A percentile compares a stretch with the other conserved stretches of the same genome.
Evolutionary conservation across 73 alveolate genomes (phyloP).

Genomic region (Paraurostyla sp.): DNA sequence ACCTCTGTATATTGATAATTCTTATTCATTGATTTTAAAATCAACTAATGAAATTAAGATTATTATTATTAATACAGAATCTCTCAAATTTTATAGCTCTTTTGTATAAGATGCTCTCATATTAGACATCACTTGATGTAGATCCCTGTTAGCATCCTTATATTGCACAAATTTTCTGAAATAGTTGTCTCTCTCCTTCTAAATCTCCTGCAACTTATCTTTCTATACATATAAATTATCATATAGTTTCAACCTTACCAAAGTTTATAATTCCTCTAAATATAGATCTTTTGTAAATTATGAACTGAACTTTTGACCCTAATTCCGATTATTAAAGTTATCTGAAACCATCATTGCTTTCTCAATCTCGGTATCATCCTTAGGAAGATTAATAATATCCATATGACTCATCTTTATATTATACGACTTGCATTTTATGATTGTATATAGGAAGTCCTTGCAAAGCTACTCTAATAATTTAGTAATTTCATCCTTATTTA

Average conservation of each 20-base stretch:
- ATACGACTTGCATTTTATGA: background rate
- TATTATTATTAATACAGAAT: background rate
- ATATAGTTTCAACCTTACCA: background rate
- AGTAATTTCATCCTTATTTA: constrained; percentile 29
- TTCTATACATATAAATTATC: background rate
- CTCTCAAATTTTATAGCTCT: constrained; percentile 42
- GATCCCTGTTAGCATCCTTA: background rate
- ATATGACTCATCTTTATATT: constrained; percentile 19
- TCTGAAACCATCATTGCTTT: background rate
- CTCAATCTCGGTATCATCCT: constrained; percentile 21
- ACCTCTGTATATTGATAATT: constrained; percentile 18
- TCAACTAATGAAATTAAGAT: background rate
- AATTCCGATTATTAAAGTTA: no score
- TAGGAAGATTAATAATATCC: constrained; percentile 28
- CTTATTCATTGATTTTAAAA: background rate
- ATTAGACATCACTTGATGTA: background rate
- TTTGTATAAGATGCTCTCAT: constrained; percentile 43
- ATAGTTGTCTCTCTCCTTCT: constrained; percentile 9
- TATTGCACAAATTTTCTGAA: background rate
- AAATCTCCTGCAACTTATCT: background rate
- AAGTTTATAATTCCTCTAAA: background rate
- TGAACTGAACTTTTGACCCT: background rate
- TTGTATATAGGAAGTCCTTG: constrained; percentile 29
- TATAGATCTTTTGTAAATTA: background rate
- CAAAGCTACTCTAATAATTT: constrained; percentile 21